Base-by-base conservation (phyloP, 2,329 filamentous ascomycete species). In the Neophaeococcomyces mojaviensis region DNA sequence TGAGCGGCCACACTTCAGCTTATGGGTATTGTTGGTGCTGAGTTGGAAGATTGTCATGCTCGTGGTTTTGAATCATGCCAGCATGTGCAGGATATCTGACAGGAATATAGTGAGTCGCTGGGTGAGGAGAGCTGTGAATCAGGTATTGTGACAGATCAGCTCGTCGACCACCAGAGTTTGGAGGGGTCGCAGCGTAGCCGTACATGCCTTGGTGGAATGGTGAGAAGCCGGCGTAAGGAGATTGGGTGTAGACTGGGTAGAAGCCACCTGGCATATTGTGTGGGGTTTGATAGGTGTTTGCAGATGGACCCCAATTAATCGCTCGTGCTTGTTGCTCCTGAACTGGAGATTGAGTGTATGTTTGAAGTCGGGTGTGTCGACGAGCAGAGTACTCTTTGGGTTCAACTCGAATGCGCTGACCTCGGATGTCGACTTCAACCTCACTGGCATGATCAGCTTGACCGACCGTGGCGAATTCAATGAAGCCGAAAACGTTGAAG, bases 371-470 rank as follows among this genome's bases (percentile, higher is more conserved):
- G 28, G 32, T 43, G 26, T 32, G 15, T 15, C 53, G 54, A 32
- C 54, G 51, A 26, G 44, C 46, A n/a, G 53, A 53, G 34, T 56
- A 54, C 39, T 57, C 55, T 40, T 57, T 58, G 7, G 44, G 50
- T 38, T 58, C 56, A 12, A 57, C 44, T 15, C 55, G 55, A 19
- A 56, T 46, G 20, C 47, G 53, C 33, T 42, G 15, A 15, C 41
- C 47, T 35, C 44, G 28, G 18, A 58, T 19, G 39, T 45, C 43
- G n/a, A 52, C 44, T 15, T 56, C 52, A 13, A 45, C 34, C 13
- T 26, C 22, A n/a, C 43, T 22, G 20, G 55, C 56, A 28, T 30
- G 36, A n/a, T 55, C 46, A 16, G 54, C 56, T 32, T 55, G 49
- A n/a, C 43, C 30, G 10, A 40, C 18, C 20, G 20, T 39, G 30